Conservation (phyloP, 1,139 yeast genomes). For the Debaryomyces psychrophilus region DNA sequence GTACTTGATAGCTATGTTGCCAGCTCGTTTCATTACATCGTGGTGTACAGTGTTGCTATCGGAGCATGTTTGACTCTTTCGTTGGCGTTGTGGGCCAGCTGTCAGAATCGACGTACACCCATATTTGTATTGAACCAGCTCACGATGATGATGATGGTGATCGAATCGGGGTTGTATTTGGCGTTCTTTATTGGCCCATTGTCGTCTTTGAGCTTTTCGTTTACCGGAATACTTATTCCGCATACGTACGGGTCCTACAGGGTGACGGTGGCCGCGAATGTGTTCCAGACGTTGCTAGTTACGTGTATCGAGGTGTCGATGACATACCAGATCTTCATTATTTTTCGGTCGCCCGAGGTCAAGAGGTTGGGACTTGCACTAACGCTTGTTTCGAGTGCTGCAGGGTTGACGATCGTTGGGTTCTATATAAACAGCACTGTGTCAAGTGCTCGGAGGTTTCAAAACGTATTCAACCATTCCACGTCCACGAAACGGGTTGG, state of each 20-base stretch:
- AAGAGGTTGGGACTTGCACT: slow-evolving; percentile 41
- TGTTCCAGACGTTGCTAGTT: slow-evolving; percentile 61
- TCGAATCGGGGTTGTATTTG: slow-evolving; percentile 64
- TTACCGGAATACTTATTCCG: slow-evolving; percentile 49
- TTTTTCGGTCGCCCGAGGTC: slow-evolving; percentile 60
- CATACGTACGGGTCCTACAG: slow-evolving; percentile 26
- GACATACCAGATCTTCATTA: slow-evolving; percentile 68
- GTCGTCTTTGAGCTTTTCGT: slow-evolving; percentile 48
- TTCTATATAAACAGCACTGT: slow-evolving; percentile 50
- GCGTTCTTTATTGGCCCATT: slow-evolving; percentile 57
- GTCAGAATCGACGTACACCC: slow-evolving; percentile 59
- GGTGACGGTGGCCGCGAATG: slow-evolving; percentile 59
- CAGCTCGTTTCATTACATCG: slow-evolving; percentile 14
- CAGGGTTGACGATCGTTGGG: slow-evolving; percentile 55
- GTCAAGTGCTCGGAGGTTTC: slow-evolving; percentile 18
- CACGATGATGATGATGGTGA: slow-evolving; percentile 54
- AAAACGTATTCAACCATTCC: slow-evolving; percentile 15
- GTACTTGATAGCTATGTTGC: slow-evolving; percentile 17
- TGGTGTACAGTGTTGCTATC: slow-evolving; percentile 29
- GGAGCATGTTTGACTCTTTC: slow-evolving; percentile 32
- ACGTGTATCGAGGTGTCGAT: slow-evolving; percentile 64
- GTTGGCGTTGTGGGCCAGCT: slow-evolving; percentile 36
- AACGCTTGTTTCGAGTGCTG: slow-evolving; percentile 40
- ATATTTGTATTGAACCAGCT: slow-evolving; percentile 69
- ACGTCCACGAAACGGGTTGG: slow-evolving; percentile 14